These are phyloP conservation scores for Rosa persica DNA, from an alignment of 306 rosid genomes.

Conservation along the genomic window DNA sequence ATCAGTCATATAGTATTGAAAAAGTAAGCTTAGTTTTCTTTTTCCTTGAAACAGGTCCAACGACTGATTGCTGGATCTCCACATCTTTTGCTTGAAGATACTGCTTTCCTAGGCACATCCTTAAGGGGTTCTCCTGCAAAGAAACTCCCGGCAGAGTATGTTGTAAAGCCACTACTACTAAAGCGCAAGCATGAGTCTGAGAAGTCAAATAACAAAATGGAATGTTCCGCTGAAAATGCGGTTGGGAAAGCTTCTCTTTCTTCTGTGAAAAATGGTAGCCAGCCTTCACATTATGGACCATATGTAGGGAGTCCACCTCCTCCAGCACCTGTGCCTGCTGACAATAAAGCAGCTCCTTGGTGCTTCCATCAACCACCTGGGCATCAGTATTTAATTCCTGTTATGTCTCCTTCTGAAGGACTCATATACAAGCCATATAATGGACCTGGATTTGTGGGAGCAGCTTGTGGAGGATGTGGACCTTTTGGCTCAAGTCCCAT, in stretches of 20 bases:
- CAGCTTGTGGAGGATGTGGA: slow-evolving; percentile 62
- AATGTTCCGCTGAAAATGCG: slow-evolving; percentile 84
- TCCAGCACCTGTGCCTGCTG: slow-evolving; percentile 42
- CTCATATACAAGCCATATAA: slow-evolving; percentile 88
- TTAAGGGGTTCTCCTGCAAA: slow-evolving; percentile 48
- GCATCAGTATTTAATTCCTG: slow-evolving; percentile 85
- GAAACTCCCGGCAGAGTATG: slow-evolving; percentile 43
- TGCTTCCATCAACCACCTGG: slow-evolving; percentile 69
- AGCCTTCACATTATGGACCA: slow-evolving; percentile 51
- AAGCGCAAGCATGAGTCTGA: slow-evolving; percentile 57
- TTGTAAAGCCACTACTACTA: slow-evolving; percentile 30
- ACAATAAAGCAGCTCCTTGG: slow-evolving; percentile 63
- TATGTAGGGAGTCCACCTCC: slow-evolving; percentile 49
- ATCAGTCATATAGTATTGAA: neutral
- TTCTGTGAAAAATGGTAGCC: slow-evolving; percentile 51
- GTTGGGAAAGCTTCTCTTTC: slow-evolving; percentile 67
- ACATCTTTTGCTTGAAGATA: slow-evolving; percentile 64
- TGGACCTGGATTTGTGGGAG: slow-evolving; percentile 63
- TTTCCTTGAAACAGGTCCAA: slow-evolving; percentile 74
- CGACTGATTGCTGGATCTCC: slow-evolving; percentile 87
- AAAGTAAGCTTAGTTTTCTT: neutral
- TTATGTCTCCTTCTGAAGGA: slow-evolving; percentile 91
- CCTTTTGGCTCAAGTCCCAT: slow-evolving; percentile 54
- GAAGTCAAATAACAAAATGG: slow-evolving; percentile 61
- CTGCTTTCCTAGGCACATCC: slow-evolving; percentile 60